Conservation (phyloP, 768 basidiomycete species). For the Multifurca ochricompacta region DNA sequence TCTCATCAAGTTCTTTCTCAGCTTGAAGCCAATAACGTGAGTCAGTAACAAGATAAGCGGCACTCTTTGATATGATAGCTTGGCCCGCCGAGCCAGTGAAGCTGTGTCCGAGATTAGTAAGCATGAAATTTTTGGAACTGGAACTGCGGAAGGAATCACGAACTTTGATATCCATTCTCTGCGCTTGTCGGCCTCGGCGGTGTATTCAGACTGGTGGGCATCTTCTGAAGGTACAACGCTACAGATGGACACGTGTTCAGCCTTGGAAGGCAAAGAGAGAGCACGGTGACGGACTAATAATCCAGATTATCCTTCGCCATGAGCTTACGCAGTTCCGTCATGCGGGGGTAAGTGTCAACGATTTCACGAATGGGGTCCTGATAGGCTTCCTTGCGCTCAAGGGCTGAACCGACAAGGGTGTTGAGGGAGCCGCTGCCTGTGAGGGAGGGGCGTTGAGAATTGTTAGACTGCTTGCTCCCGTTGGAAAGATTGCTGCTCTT, state of each 20-base stretch:
- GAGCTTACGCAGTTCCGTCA: constrained; percentile 17
- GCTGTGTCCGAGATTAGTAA: constrained; percentile 27
- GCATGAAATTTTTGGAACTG: neutral
- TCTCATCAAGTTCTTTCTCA: constrained; percentile 53
- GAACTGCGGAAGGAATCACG: constrained; percentile 22
- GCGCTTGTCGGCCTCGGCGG: constrained; percentile 67
- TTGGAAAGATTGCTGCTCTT: constrained; percentile 13
- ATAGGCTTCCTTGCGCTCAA: constrained; percentile 23
- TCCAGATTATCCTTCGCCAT: constrained; percentile 21
- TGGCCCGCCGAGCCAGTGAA: constrained; percentile 63
- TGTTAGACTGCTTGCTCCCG: constrained; percentile 15
- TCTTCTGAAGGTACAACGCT: constrained; percentile 76
- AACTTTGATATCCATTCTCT: constrained; percentile 73
- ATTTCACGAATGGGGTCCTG: constrained; percentile 19
- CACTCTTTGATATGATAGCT: constrained; percentile 56
- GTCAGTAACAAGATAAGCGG: constrained; percentile 72
- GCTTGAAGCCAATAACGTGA: constrained; percentile 84
- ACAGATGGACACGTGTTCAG: neutral
- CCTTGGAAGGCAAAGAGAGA: constrained; percentile 1
- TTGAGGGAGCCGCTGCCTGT: constrained; percentile 18
- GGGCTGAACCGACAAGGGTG: constrained; percentile 23
- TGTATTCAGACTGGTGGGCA: constrained; percentile 78
- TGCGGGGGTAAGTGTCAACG: constrained; percentile 20
- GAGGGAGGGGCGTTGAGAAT: constrained; percentile 16
- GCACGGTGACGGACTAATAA: constrained; percentile 16